phyloP scores from a whole-genome alignment of 2,329 filamentous ascomycete species.

The Lachnellula suecica region DNA sequence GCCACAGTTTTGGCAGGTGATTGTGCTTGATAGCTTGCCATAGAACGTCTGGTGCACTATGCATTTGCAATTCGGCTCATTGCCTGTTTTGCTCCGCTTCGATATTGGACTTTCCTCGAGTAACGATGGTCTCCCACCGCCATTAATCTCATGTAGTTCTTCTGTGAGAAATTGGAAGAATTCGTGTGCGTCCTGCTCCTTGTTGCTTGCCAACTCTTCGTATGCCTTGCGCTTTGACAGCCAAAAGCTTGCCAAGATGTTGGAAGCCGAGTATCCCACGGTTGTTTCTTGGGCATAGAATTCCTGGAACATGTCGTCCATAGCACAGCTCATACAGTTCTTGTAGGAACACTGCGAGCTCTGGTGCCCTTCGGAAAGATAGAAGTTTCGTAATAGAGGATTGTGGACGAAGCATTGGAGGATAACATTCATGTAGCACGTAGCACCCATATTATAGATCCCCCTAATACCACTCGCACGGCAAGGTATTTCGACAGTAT shows the following conservation, averaged over 20 bases:
- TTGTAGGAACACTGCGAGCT: slow-evolving; percentile 66
- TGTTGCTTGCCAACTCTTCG: slow-evolving; percentile 80
- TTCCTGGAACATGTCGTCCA: slow-evolving; percentile 73
- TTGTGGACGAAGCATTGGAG: slow-evolving; percentile 93
- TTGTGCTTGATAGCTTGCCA: slow-evolving; percentile 85
- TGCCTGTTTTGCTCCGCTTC: slow-evolving; percentile 24
- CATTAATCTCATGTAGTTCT: slow-evolving; percentile 79
- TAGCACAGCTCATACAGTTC: slow-evolving; percentile 67
- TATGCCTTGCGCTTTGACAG: slow-evolving; percentile 74
- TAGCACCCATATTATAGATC: slow-evolving; percentile 97
- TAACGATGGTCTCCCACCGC: slow-evolving; percentile 46
- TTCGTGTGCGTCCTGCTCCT: slow-evolving; percentile 95
- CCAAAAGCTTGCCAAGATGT: slow-evolving; percentile 88
- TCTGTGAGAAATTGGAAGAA: slow-evolving; percentile 96
- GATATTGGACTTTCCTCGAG: slow-evolving; percentile 22
- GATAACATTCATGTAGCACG: slow-evolving; percentile 97
- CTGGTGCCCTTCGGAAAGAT: slow-evolving; percentile 86
- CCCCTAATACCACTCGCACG: slow-evolving; percentile 85
- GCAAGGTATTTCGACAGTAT: slow-evolving; percentile 79
- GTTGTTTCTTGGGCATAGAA: slow-evolving; percentile 74
- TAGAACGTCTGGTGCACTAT: slow-evolving; percentile 95
- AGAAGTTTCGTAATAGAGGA: slow-evolving; percentile 86
- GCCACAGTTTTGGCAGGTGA: slow-evolving; percentile 85
- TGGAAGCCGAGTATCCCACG: slow-evolving; percentile 86
- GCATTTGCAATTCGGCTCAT: slow-evolving; percentile 64